phyloP scores from a whole-genome alignment of 345 rosid genomes.

The Litchi chinensis region DNA sequence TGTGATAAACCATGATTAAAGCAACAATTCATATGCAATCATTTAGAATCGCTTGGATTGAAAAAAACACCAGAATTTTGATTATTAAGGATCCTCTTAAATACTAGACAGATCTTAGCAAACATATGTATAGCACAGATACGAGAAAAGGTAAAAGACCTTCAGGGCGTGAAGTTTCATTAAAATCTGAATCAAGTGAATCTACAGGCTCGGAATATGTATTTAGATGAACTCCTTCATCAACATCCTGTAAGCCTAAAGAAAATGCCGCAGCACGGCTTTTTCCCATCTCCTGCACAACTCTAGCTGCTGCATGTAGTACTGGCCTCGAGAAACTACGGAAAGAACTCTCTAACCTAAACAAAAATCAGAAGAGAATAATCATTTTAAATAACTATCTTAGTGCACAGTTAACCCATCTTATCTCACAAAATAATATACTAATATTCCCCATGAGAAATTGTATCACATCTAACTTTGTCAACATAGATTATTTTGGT shows the following conservation, averaged over 20 bases:
- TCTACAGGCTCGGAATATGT: constrained; percentile 58
- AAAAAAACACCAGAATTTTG: neutral
- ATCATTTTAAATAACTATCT: constrained; percentile 9
- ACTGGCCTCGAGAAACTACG: constrained; percentile 99
- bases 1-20: neutral
- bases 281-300: constrained; percentile 98
- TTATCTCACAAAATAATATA: constrained; percentile 3
- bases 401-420: neutral
- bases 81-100: neutral
- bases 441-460: neutral
- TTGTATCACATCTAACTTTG: neutral
- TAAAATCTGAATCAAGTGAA: constrained; percentile 66
- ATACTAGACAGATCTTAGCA: neutral
- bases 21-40: neutral
- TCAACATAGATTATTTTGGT: neutral
- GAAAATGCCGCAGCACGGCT: constrained; percentile 98
- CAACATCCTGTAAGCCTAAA: constrained; percentile 86
- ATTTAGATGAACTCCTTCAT: constrained; percentile 80
- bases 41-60: neutral
- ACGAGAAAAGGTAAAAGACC: constrained; percentile 42
- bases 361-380: neutral
- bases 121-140: neutral
- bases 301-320: constrained; percentile 98
- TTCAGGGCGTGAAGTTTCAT: constrained; percentile 79
- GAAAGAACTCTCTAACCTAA: constrained; percentile 96